Base-by-base conservation (phyloP, 2,329 filamentous ascomycete species). In the Thermochaetoides dissita region DNA sequence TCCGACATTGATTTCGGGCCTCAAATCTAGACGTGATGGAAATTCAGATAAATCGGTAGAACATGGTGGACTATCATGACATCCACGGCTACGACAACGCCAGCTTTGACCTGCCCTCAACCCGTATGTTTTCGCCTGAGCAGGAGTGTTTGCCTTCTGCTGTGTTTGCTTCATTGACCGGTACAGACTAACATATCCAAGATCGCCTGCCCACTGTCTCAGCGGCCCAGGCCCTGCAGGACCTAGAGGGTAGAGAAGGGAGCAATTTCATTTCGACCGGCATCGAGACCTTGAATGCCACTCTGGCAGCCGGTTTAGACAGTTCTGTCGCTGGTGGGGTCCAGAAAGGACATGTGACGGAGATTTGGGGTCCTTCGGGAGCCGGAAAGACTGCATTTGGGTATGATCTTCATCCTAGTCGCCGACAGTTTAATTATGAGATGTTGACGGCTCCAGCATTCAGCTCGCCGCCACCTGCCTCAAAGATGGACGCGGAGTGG, bases 291-390 rank as follows among this genome's bases (percentile, higher is more conserved):
- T 64, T 83, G 7, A 76, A 83, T 53, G 57, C 59, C 24, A 59
- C 57, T 41, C 49, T 54, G 32, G 37, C 42, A 8, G 31, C 46
- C 10, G 48, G 46, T 12, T 35, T 50, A 8, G 40, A 41, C 42
- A 24, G 36, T 46, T 41, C 69, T 29, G 38, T 11, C 28, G 33
- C 24, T 4, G 49, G 72, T 11, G 87, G 86, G 4, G 67, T 94
- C 38, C 72, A 72, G 46, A 75, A 79, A 43, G 85, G 87, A 10
- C 83, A 86, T 58, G 70, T 94, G 35, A 84, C 83, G 3, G 89
- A 96, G 60, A 65, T 94, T 39, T 94, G 84, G 73, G 89, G 89
- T 0, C 86, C 88, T 8, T 81, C 85, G 7, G 88, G 87, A 2
- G 75, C 75, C 28, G 89, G 88, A 30, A 95, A 94, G 67, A 94